phyloP scores from a whole-genome alignment of 805 yeast species.

The Scheffersomyces amazonensis region DNA sequence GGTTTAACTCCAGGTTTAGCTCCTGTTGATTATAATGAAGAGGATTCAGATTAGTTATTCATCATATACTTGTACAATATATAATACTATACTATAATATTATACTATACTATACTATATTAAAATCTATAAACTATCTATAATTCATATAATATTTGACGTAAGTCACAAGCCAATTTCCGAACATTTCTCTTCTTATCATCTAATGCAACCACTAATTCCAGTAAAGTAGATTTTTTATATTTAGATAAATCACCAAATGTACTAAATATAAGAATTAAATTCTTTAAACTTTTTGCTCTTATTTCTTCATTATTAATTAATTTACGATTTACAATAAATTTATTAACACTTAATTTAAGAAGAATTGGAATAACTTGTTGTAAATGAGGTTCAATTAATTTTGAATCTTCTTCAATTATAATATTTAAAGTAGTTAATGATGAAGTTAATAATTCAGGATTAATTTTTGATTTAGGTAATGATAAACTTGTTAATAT shows the following conservation, averaged over 20 bases:
- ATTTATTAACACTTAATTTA: conserved; percentile 21
- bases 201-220: conserved; percentile 54
- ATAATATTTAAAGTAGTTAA: conserved; percentile 55
- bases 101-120: no score
- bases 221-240: conserved; percentile 45
- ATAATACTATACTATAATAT: no score
- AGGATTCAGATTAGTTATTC: conserved; percentile 17
- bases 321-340: conserved; percentile 11
- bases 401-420: conserved; percentile 51
- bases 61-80: conserved; percentile 9
- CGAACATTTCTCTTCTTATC: conserved; percentile 76
- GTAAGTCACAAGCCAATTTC: conserved; percentile 70
- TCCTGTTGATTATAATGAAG: conserved; percentile 68
- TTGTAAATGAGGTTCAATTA: conserved; percentile 53
- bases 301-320: conserved; percentile 52
- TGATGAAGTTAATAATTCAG: conserved; percentile 57
- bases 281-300: conserved; percentile 52
- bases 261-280: conserved; percentile 43
- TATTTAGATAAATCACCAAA: conserved; percentile 20
- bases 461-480: conserved; percentile 16
- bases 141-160: conserved; percentile 71
- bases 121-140: no score
- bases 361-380: conserved; percentile 57
- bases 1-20: conserved; percentile 87
- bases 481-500: conserved; percentile 61